These are phyloP conservation scores for Claviceps pazoutovae DNA, from an alignment of 2,329 filamentous ascomycete genomes.

Conservation along the genomic window DNA sequence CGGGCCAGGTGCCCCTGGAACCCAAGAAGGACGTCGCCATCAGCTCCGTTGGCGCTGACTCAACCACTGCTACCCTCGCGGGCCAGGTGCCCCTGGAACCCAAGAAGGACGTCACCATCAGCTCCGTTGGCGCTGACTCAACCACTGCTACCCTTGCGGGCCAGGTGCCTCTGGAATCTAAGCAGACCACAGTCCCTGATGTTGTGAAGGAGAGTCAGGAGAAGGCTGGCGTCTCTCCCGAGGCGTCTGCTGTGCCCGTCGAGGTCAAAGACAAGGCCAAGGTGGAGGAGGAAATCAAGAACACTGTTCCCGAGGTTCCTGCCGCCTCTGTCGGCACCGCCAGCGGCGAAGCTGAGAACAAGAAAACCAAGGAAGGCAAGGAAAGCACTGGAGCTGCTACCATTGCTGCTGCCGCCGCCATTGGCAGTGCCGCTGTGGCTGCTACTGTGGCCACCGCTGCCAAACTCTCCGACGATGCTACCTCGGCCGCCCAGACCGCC, in stretches of 20 bases:
- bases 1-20: constrained; percentile 53
- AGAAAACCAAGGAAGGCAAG: constrained; percentile 19
- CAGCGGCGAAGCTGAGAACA: constrained; percentile 38
- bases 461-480: constrained; percentile 18
- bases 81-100: constrained; percentile 52
- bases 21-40: constrained; percentile 18
- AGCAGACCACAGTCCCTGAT: constrained; percentile 13
- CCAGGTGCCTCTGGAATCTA: constrained; percentile 48
- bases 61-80: constrained; percentile 58
- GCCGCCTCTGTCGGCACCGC: constrained; percentile 42
- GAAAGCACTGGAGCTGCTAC: constrained; percentile 19
- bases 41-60: constrained; percentile 24
- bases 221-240: constrained; percentile 48
- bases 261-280: constrained; percentile 59
- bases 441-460: constrained; percentile 24
- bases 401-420: constrained; percentile 24
- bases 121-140: constrained; percentile 29
- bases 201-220: constrained; percentile 60
- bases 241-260: constrained; percentile 50
- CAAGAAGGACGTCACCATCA: constrained; percentile 13
- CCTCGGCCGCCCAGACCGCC: constrained; percentile 19
- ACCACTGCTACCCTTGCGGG: constrained; percentile 59
- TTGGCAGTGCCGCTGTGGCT: constrained; percentile 22
- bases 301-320: constrained; percentile 48
- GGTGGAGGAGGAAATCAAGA: constrained; percentile 56